A percentile compares a stretch with the other conserved stretches of the same genome.
phyloP scores from a whole-genome alignment of 2,329 filamentous ascomycete species.

The Acrocalymma vagum region DNA sequence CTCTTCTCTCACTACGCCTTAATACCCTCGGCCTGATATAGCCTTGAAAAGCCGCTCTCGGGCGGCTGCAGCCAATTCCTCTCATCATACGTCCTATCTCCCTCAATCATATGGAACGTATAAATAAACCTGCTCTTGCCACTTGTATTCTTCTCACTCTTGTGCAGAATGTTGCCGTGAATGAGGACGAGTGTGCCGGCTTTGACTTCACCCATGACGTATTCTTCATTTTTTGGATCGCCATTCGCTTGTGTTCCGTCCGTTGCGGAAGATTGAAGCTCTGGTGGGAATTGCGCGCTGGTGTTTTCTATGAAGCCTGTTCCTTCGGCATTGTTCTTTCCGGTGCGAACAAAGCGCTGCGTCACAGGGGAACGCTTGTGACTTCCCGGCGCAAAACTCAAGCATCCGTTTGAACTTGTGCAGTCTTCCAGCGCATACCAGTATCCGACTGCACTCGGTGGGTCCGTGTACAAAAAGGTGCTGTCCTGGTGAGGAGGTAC shows the following conservation, averaged over 20 bases:
- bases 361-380: conserved; percentile 77
- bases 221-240: conserved; percentile 60
- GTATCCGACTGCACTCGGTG: conserved; percentile 89
- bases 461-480: conserved; percentile 89
- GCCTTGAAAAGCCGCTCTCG: conserved; percentile 76
- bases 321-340: conserved; percentile 42
- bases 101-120: conserved; percentile 97
- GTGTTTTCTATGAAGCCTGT: conserved; percentile 68
- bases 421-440: conserved; percentile 98
- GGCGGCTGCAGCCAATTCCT: conserved; percentile 95
- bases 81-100: conserved; percentile 78
- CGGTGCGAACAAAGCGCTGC: conserved; percentile 76
- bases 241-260: conserved; percentile 54
- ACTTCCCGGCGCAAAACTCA: conserved; percentile 85
- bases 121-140: conserved; percentile 91
- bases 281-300: conserved; percentile 68
- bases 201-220: conserved; percentile 86
- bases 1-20: too few relatives aligned
- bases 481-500: conserved; percentile 93
- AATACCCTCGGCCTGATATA: conserved; percentile 53
- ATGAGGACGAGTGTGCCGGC: conserved; percentile 91
- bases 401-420: conserved; percentile 83
- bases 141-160: conserved; percentile 92
- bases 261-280: too few relatives aligned
- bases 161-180: conserved; percentile 94